Evolutionary conservation across 305 asterid genomes (phyloP).

Genomic region (Plantago rigida): DNA sequence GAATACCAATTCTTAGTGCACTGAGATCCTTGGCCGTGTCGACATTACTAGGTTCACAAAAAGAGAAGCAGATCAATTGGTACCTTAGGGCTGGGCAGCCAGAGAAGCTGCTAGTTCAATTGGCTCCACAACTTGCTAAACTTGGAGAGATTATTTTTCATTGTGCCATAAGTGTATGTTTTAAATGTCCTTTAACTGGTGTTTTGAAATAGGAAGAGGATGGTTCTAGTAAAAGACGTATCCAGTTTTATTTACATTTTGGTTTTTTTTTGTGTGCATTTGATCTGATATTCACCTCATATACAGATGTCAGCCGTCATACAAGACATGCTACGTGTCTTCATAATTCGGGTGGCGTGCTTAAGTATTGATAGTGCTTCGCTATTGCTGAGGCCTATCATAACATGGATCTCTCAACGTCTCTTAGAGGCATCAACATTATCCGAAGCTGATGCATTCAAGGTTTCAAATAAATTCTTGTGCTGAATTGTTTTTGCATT

Average conservation of each 20-base stretch:
- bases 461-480: constrained; percentile 38
- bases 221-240: background rate
- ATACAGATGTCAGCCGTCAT: constrained; percentile 36
- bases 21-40: constrained; percentile 64
- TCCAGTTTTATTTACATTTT: background rate
- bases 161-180: constrained; percentile 50
- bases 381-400: constrained; percentile 54
- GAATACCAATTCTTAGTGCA: constrained; percentile 63
- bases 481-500: constrained; percentile 7
- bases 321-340: constrained; percentile 78
- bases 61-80: constrained; percentile 77
- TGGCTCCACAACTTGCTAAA: constrained; percentile 35
- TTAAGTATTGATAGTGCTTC: constrained; percentile 63
- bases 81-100: constrained; percentile 58
- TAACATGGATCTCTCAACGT: constrained; percentile 45
- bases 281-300: constrained; percentile 12
- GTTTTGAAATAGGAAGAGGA: background rate
- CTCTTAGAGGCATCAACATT: constrained; percentile 45
- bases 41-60: constrained; percentile 51
- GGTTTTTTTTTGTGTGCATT: constrained; percentile 9
- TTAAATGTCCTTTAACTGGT: constrained; percentile 21
- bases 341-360: constrained; percentile 69
- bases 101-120: constrained; percentile 62
- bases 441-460: constrained; percentile 64
- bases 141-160: constrained; percentile 43